These are phyloP conservation scores for Malassezia arunalokei DNA, from an alignment of 1,284 basidiomycete genomes.

Conservation along the genomic window DNA sequence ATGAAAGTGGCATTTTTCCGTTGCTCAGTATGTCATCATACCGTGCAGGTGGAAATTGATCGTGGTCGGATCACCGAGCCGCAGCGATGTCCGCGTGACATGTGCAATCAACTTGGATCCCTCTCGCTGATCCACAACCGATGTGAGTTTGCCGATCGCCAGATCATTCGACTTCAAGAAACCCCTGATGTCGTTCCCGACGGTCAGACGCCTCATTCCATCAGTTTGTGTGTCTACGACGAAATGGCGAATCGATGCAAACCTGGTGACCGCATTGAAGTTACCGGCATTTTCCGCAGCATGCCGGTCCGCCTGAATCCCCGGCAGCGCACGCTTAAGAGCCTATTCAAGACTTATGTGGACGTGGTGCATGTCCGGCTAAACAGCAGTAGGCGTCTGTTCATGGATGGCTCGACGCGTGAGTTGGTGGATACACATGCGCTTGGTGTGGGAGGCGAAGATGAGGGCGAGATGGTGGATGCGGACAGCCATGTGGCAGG, in stretches of 20 bases:
- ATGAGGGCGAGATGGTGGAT: constrained; percentile 46
- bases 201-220: constrained; percentile 94
- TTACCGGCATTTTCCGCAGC: constrained; percentile 88
- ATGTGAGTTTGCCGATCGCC: constrained; percentile 86
- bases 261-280: constrained; percentile 80
- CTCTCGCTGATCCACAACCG: constrained; percentile 95
- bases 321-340: constrained; percentile 77
- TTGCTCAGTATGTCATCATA: constrained; percentile 88
- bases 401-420: constrained; percentile 71
- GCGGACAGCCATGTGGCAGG: constrained; percentile 12
- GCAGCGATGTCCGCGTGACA: constrained; percentile 74
- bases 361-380: constrained; percentile 86
- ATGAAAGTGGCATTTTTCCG: constrained; percentile 98
- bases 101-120: constrained; percentile 71
- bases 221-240: constrained; percentile 88
- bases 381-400: constrained; percentile 59
- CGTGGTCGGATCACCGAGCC: constrained; percentile 92
- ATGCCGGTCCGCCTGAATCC: constrained; percentile 88
- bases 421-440: constrained; percentile 51
- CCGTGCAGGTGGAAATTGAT: constrained; percentile 86
- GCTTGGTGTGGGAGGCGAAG: constrained; percentile 72
- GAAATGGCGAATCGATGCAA: constrained; percentile 90
- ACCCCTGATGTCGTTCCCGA: constrained; percentile 95
- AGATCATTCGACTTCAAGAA: constrained; percentile 88
- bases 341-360: constrained; percentile 89